Percentiles rank a stretch among this genome's conserved stretches.
phyloP scores from a whole-genome alignment of 2,329 filamentous ascomycete species.

The Cytospora paraplurivora region DNA sequence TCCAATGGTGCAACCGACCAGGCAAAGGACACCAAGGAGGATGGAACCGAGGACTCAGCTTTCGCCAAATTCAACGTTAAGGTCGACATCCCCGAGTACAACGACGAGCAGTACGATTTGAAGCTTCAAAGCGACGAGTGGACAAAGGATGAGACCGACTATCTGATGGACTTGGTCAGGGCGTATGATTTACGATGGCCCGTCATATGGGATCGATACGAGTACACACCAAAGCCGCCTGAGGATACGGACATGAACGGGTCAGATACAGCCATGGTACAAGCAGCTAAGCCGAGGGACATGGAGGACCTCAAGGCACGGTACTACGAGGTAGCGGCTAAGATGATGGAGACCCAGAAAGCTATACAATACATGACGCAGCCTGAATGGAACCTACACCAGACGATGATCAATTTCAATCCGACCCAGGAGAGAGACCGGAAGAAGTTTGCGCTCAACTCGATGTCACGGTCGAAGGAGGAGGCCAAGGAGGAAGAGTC shows the following conservation, averaged over 20 bases:
- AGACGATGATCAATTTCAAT: constrained; percentile 85
- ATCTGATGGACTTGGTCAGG: constrained; percentile 72
- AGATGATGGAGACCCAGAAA: constrained; percentile 78
- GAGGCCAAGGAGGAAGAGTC: constrained; percentile 93
- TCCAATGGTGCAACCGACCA: constrained; percentile 37
- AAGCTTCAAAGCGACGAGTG: constrained; percentile 76
- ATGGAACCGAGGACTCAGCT: constrained; percentile 55
- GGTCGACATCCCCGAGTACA: constrained; percentile 78
- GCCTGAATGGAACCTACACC: constrained; percentile 79
- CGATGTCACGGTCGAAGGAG: constrained; percentile 77
- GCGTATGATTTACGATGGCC: constrained; percentile 90
- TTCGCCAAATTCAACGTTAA: constrained; percentile 90
- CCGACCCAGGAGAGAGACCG: constrained; percentile 75
- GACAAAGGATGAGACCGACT: constrained; percentile 93
- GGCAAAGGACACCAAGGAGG: constrained; percentile 34
- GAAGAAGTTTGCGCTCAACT: constrained; percentile 81
- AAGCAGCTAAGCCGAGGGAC: constrained; percentile 59
- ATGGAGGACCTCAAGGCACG: constrained; percentile 91
- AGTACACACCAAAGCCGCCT: constrained; percentile 59
- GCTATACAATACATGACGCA: constrained; percentile 85
- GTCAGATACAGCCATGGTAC: constrained; percentile 56
- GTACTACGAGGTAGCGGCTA: constrained; percentile 85
- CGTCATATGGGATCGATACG: constrained; percentile 89
- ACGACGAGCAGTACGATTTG: constrained; percentile 80
- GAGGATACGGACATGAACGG: constrained; percentile 49